phyloP scores from a whole-genome alignment of 441 rosid species.

The Syzygium malaccense region DNA sequence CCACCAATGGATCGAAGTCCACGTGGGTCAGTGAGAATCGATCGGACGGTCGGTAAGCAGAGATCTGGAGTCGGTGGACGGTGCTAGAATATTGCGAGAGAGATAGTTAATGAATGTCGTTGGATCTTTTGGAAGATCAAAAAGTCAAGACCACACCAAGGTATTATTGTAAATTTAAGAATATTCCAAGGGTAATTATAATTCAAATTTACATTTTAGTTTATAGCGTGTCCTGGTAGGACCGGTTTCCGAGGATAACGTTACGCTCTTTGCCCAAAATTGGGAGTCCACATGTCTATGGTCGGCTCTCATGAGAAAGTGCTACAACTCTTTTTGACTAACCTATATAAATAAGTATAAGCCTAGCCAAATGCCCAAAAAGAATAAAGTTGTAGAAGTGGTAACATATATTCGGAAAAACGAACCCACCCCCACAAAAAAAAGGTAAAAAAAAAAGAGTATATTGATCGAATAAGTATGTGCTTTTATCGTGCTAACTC shows the following conservation, averaged over 20 bases:
- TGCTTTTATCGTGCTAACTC: background rate
- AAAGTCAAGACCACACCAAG: rapidly evolving
- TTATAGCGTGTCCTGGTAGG: background rate
- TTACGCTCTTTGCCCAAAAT: background rate
- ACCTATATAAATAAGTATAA: background rate
- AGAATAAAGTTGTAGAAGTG: too few species aligned
- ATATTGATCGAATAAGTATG: background rate
- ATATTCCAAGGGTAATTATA: background rate
- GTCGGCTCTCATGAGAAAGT: background rate
- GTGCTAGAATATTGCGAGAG: background rate
- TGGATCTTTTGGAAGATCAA: background rate
- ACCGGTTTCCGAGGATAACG: background rate
- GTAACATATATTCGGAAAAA: too few species aligned
- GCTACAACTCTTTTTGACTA: background rate
- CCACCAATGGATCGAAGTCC: background rate
- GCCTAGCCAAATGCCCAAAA: background rate
- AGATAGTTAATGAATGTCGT: background rate
- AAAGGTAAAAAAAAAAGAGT: background rate
- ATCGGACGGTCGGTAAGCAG: background rate
- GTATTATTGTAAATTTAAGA: background rate
- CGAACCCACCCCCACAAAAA: background rate
- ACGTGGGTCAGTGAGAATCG: background rate
- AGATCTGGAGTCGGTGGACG: background rate
- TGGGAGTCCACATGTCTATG: background rate
- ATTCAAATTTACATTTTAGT: background rate